These are phyloP conservation scores for Phoma sp. DNA, from an alignment of 2,329 filamentous ascomycete species.

Conservation along the genomic window DNA sequence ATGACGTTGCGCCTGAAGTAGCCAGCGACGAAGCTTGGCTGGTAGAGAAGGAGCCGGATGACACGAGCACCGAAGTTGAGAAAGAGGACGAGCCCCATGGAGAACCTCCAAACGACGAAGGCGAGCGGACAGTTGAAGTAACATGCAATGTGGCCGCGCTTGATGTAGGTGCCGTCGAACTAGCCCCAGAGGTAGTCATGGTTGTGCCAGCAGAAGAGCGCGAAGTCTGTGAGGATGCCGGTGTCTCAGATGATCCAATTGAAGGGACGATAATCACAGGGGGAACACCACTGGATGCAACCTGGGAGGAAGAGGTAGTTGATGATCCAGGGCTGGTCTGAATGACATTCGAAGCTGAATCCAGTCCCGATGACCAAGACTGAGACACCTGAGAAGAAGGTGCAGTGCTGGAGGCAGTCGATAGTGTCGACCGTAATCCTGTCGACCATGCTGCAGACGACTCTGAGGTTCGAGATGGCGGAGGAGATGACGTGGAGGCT, in stretches of 20 bases:
- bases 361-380: neutral
- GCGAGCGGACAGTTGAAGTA: neutral
- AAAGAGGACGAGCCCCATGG: neutral
- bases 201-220: neutral
- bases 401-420: neutral
- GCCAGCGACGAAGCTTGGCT: neutral
- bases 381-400: neutral
- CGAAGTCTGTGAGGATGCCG: neutral
- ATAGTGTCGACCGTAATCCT: neutral
- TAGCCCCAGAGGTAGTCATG: neutral
- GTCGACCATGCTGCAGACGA: neutral
- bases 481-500: neutral
- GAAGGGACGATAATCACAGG: neutral
- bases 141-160: neutral
- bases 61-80: neutral
- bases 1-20: neutral
- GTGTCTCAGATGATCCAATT: neutral
- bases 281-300: neutral
- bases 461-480: too few relatives aligned
- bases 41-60: neutral
- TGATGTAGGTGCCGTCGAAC: neutral
- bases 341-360: neutral
- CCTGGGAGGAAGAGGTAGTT: neutral
- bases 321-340: neutral
- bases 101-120: neutral